Evolutionary conservation across 345 rosid genomes (phyloP).

Genomic region (Anacardium occidentale): DNA sequence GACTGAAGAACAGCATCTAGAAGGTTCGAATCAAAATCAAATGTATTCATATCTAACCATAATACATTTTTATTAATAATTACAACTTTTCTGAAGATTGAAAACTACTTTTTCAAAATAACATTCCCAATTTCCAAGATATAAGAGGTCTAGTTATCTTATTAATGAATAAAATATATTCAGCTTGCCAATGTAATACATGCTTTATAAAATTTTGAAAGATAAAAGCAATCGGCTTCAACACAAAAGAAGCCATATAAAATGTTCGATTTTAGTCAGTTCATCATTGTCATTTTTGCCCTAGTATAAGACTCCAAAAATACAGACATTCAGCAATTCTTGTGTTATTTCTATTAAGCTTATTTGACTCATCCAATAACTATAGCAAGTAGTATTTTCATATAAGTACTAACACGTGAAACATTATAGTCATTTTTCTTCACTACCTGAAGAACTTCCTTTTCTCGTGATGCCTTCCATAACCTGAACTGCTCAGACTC

Average conservation of each 20-base stretch:
- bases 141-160: not conserved
- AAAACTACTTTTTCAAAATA: not conserved
- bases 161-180: not conserved
- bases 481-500: slow-evolving; percentile 85
- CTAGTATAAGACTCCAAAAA: not conserved
- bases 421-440: not conserved
- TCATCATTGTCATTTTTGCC: not conserved
- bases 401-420: not conserved
- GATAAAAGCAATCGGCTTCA: not conserved
- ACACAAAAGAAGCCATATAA: no score
- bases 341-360: not conserved
- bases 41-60: not conserved
- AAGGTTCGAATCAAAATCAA: not conserved
- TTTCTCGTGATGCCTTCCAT: slow-evolving; percentile 93
- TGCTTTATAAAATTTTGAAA: not conserved
- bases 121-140: not conserved
- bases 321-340: not conserved
- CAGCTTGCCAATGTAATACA: not conserved
- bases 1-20: no score
- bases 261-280: not conserved
- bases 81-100: not conserved
- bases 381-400: not conserved
- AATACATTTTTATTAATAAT: no score
- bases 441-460: slow-evolving; percentile 93
- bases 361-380: not conserved